Evolutionary conservation across 805 yeast genomes (phyloP), one percentile per base, ranked within the genome.

Genomic region (Grigorovia jiainica): DNA sequence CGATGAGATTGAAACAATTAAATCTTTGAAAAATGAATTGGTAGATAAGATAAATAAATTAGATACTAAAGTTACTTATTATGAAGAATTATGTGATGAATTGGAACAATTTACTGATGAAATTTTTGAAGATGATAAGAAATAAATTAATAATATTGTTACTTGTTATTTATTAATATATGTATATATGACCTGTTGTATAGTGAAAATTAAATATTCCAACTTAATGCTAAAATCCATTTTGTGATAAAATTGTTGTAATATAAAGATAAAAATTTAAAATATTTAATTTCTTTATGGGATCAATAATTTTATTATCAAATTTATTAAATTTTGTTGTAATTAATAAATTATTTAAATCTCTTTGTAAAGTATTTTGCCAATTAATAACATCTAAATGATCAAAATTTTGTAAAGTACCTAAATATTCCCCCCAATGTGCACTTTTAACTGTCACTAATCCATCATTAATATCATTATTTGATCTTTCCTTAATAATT

Each of bases 361-460:
- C 60, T 43, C 52, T 68, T 44, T 75, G 71, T 3, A 73, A 44
- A 3, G 68, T 55, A 51, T 79, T 81, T 38, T 79, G 73, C 94
- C 95, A 82, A 55, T 87, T 89, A 39, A 87, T 85, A 45, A 87
- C 64, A 58, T 89, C 95, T 45, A 86, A 65, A 62, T 87, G 97
- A 61, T 87, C 95, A 3, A 82, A 86, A 47, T 78, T 72, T 33
- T 76, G 76, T 29, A 89, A 58, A 0, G 92, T 83, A 0, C 96
- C 97, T 49, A 78, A 57, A 60, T 83, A 85, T 36, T 76, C 64
- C 0, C 96, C 96, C 95, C 96, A 87, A 52, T 73, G 74, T 1
- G 94, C 67, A 44, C 92, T 82, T 31, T 68, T 64, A 2, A 86
- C 81, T 46, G 90, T 80, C 2, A 87, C 94, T 66, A 89, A 61